A percentile compares a stretch with the other conserved stretches of the same genome.
Conservation (phyloP, 202 grass and related monocot species). For the Setaria viridis region DNA sequence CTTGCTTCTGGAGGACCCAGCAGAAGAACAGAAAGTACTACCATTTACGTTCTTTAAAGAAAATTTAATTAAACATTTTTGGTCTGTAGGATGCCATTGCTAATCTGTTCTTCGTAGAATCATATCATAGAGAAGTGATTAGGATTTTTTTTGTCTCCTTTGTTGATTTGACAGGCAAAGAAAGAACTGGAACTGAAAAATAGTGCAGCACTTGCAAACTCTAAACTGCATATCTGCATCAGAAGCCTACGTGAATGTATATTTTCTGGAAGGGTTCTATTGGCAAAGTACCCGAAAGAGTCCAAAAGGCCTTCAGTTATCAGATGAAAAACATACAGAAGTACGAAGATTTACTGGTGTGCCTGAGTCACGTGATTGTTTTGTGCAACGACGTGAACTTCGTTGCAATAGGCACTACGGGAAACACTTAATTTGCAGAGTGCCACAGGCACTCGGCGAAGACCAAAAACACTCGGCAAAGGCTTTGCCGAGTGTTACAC, state of each 20-base stretch:
- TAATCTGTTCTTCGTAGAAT: slow-evolving; percentile 28
- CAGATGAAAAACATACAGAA: slow-evolving; percentile 44
- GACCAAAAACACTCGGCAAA: no score
- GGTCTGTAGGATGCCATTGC: slow-evolving; percentile 61
- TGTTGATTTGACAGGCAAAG: slow-evolving; percentile 83
- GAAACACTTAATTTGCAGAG: no score
- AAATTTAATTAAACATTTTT: slow-evolving; percentile 83
- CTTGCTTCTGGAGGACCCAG: slow-evolving; percentile 93
- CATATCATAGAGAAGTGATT: slow-evolving; percentile 51
- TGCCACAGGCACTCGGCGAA: no score
- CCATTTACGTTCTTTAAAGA: slow-evolving; percentile 96
- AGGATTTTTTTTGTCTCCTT: slow-evolving; percentile 46
- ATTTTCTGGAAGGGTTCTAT: slow-evolving; percentile 45
- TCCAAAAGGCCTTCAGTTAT: slow-evolving; percentile 37
- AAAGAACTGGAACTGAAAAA: slow-evolving; percentile 89
- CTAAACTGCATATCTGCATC: slow-evolving; percentile 48
- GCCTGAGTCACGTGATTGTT: slow-evolving; percentile 24
- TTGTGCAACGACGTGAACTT: slow-evolving; percentile 27
- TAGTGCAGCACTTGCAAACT: slow-evolving; percentile 25
- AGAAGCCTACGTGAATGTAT: slow-evolving; percentile 44
- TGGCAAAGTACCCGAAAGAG: slow-evolving; percentile 46
- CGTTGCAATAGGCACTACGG: slow-evolving; percentile 40
- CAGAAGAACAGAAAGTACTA: slow-evolving; percentile 99
- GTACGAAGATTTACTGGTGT: slow-evolving; percentile 21
- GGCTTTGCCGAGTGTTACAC: no score